Conservation (phyloP, 805 yeast species). For the Citeromyces matritensis region DNA sequence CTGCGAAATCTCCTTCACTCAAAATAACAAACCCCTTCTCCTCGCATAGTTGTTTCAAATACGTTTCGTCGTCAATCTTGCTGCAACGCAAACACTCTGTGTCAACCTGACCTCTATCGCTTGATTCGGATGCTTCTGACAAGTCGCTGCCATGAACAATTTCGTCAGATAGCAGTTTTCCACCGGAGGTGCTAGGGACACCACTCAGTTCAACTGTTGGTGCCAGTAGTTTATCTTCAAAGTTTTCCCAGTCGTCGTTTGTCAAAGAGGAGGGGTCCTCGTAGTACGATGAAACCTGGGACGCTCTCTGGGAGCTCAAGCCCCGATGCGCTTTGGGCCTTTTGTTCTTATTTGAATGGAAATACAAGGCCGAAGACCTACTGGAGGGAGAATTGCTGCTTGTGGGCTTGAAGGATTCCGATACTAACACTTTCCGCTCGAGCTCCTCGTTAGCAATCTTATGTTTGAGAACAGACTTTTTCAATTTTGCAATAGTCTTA, state of each 20-base stretch:
- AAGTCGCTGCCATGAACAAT: slow-evolving; percentile 8
- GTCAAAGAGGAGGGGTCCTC: slow-evolving; percentile 8
- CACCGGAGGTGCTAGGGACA: slow-evolving; percentile 6
- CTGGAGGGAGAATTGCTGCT: background rate
- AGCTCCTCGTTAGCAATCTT: slow-evolving; percentile 23
- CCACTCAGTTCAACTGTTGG: slow-evolving; percentile 7
- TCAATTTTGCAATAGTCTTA: slow-evolving; percentile 42
- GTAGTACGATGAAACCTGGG: slow-evolving; percentile 4
- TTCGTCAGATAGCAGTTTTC: too few species aligned
- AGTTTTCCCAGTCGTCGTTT: slow-evolving; percentile 9
- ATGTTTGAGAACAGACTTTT: slow-evolving; percentile 29
- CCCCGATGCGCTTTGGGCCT: slow-evolving; percentile 5
- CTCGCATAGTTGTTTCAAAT: too few species aligned
- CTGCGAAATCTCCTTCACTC: too few species aligned
- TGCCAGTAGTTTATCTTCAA: slow-evolving; percentile 6
- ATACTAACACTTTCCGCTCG: slow-evolving; percentile 7
- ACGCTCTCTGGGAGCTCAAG: slow-evolving; percentile 6
- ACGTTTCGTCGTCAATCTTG: too few species aligned
- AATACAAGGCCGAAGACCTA: background rate
- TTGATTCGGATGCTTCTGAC: slow-evolving; percentile 2
- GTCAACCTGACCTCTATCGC: background rate
- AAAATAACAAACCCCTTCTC: too few species aligned
- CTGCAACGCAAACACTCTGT: background rate
- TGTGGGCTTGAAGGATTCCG: background rate
- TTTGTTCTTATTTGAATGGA: background rate